Evolutionary conservation across 2,329 filamentous ascomycete genomes (phyloP).

Genomic region (Cladosporium sp.): DNA sequence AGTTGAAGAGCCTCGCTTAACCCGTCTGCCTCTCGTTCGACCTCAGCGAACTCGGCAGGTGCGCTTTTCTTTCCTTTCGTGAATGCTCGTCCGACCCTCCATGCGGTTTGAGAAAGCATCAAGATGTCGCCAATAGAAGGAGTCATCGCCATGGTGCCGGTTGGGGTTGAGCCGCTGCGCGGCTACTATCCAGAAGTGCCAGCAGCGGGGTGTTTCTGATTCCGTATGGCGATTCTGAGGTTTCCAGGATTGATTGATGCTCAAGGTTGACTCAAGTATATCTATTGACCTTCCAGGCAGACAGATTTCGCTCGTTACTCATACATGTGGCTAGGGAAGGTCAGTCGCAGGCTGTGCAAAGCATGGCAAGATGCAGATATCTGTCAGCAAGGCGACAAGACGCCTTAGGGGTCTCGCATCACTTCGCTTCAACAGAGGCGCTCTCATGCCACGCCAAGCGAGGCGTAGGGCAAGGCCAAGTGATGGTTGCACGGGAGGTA

Average conservation of each 20-base stretch:
- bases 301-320: background rate
- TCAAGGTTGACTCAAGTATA: background rate
- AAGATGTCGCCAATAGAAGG: slow-evolving; percentile 40
- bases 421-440: background rate
- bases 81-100: slow-evolving; percentile 44
- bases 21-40: slow-evolving; percentile 39
- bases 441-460: background rate
- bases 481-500: background rate
- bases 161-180: background rate
- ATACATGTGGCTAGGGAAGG: background rate
- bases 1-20: slow-evolving; percentile 42
- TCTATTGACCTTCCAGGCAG: background rate
- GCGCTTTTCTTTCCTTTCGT: slow-evolving; percentile 37
- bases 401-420: background rate
- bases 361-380: background rate
- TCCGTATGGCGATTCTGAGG: background rate
- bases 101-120: slow-evolving; percentile 44
- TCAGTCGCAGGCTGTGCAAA: background rate
- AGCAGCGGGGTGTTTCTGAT: too few species aligned
- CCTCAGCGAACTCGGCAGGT: slow-evolving; percentile 39
- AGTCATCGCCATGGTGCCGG: slow-evolving; percentile 12
- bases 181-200: background rate
- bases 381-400: background rate
- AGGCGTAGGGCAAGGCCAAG: slow-evolving; percentile 6
- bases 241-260: background rate